Evolutionary conservation across 2,329 filamentous ascomycete species (phyloP).

Genomic region (Trichoderma sp.): DNA sequence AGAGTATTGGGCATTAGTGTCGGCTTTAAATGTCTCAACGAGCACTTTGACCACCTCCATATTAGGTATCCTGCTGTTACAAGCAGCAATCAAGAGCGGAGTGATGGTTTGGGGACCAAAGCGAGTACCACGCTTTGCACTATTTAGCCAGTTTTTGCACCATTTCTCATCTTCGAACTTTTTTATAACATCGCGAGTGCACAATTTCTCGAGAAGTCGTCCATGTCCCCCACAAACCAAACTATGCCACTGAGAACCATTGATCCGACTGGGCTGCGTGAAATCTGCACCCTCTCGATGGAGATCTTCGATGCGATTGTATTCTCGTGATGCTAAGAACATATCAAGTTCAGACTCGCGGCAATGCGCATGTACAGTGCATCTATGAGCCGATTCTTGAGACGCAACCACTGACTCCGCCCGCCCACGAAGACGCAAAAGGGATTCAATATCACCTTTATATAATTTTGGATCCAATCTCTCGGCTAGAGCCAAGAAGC

Average conservation of each 20-base stretch:
- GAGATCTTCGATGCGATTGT: not conserved
- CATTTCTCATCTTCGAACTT: not conserved
- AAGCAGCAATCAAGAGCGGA: conserved; percentile 29
- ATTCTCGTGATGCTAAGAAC: not conserved
- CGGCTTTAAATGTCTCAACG: conserved; percentile 33
- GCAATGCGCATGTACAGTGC: not conserved
- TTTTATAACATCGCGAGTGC: not conserved
- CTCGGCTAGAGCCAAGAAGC: not conserved
- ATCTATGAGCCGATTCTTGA: not conserved
- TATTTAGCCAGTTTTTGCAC: not conserved
- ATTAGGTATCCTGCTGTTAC: conserved; percentile 31
- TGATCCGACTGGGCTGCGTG: not conserved
- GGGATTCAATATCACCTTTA: not conserved
- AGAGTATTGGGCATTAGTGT: conserved; percentile 23
- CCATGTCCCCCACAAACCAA: not conserved
- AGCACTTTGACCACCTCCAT: conserved; percentile 35
- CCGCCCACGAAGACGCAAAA: not conserved
- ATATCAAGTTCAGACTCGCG: not conserved
- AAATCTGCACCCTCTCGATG: not conserved
- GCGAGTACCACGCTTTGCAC: not conserved
- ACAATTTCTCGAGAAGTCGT: not conserved
- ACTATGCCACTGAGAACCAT: not conserved
- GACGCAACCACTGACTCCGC: not conserved
- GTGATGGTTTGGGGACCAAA: conserved; percentile 10
- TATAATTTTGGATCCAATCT: not conserved